A percentile compares a stretch with the other conserved stretches of the same genome.
phyloP scores from a whole-genome alignment of 495 filamentous ascomycete genomes.

The Collariella sp. region DNA sequence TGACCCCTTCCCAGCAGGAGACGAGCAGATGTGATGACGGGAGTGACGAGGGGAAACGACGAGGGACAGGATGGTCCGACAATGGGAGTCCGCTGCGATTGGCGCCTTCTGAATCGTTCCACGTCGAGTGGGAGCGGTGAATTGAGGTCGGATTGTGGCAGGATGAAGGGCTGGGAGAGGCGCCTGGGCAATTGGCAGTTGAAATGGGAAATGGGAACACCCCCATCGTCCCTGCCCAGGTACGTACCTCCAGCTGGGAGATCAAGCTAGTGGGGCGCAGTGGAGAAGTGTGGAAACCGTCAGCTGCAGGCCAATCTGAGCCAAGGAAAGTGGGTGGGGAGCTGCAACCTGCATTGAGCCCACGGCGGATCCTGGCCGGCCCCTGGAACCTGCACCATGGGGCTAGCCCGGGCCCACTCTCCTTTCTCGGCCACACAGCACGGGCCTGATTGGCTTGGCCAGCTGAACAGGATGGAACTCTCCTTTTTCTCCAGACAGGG shows the following conservation, averaged over 20 bases:
- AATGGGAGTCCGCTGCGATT: not conserved
- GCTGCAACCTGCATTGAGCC: constrained; percentile 2
- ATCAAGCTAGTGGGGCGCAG: constrained; percentile 3
- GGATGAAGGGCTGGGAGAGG: not conserved
- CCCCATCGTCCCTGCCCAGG: not conserved
- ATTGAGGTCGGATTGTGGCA: not conserved
- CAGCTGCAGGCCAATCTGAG: not conserved
- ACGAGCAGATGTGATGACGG: constrained; percentile 1
- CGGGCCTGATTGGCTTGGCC: constrained; percentile 11
- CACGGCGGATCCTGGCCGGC: not conserved
- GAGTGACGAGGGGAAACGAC: not conserved
- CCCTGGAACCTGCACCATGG: not conserved
- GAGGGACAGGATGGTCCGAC: not conserved
- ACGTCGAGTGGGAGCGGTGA: constrained; percentile 3
- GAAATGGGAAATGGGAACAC: constrained; percentile 7
- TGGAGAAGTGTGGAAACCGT: constrained; percentile 1
- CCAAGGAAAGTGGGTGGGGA: not conserved
- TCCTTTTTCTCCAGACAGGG: not conserved
- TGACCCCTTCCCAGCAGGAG: constrained; percentile 21
- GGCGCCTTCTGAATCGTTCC: constrained; percentile 4
- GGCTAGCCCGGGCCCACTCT: constrained; percentile 4
- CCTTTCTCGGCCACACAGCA: constrained; percentile 8
- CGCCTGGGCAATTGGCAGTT: not conserved
- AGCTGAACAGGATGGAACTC: not conserved
- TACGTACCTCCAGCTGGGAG: not conserved